A percentile compares a stretch with the other conserved stretches of the same genome.
Conservation (phyloP, 768 basidiomycete genomes). For the Lenzites betulinus region DNA sequence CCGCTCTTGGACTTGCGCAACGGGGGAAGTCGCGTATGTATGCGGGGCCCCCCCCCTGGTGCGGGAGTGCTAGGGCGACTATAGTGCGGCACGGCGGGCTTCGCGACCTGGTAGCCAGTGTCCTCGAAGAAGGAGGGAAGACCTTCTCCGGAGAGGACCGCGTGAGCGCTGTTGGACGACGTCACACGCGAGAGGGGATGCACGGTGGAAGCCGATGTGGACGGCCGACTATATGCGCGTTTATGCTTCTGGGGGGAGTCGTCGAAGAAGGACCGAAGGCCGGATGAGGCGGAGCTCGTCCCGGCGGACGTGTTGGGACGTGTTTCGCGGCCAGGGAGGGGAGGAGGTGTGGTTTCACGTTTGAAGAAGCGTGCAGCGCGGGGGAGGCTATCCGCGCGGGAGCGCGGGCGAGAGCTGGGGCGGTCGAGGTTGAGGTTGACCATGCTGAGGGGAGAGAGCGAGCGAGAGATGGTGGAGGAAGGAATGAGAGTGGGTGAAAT, state of each 20-base stretch:
- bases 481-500: slow-evolving; percentile 14
- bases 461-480: slow-evolving; percentile 10
- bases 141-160: neutral
- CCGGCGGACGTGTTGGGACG: slow-evolving; percentile 13
- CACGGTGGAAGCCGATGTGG: slow-evolving; percentile 8
- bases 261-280: slow-evolving; percentile 22
- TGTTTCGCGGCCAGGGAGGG: slow-evolving; percentile 1
- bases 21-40: slow-evolving; percentile 22
- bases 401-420: slow-evolving; percentile 11
- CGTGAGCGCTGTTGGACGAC: slow-evolving; percentile 4
- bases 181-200: slow-evolving; percentile 9
- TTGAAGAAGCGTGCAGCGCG: slow-evolving; percentile 19
- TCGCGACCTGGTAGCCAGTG: slow-evolving; percentile 12
- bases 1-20: slow-evolving; percentile 22
- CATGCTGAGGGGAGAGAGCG: slow-evolving; percentile 18
- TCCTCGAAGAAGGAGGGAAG: slow-evolving; percentile 25
- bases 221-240: slow-evolving; percentile 19
- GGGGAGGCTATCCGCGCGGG: slow-evolving; percentile 15
- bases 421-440: slow-evolving; percentile 12
- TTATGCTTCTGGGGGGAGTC: slow-evolving; percentile 8
- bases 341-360: slow-evolving; percentile 11
- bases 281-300: slow-evolving; percentile 3
- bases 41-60: neutral
- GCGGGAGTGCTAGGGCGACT: slow-evolving; percentile 19
- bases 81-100: slow-evolving; percentile 16